Evolutionary conservation across 441 rosid genomes (phyloP).

Genomic region (Adansonia gregorii): DNA sequence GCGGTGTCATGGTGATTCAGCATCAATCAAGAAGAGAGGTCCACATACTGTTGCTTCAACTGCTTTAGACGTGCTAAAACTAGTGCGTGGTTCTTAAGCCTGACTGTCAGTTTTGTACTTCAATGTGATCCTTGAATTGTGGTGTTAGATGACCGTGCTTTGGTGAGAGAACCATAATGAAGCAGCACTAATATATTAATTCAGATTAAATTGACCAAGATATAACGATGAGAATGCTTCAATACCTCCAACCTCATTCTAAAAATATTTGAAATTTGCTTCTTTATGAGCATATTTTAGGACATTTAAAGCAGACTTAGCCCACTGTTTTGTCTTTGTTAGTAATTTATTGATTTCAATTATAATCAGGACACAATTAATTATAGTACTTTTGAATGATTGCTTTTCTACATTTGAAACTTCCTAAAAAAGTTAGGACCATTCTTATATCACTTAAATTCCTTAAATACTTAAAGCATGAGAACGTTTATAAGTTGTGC

Average conservation of each 20-base stretch:
- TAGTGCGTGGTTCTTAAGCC: slow-evolving; percentile 49
- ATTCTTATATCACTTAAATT: slow-evolving; percentile 10
- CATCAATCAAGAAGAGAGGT: slow-evolving; percentile 67
- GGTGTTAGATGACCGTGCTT: not conserved
- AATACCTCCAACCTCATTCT: not conserved
- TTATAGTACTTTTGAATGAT: not conserved
- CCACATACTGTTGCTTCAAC: slow-evolving; percentile 86
- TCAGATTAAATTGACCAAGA: not conserved
- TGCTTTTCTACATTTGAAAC: slow-evolving; percentile 13
- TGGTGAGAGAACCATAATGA: not conserved
- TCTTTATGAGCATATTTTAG: slow-evolving; percentile 9
- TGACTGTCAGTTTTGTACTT: slow-evolving; percentile 23
- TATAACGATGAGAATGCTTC: slow-evolving; percentile 3
- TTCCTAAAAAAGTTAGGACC: not conserved
- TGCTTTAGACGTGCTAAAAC: slow-evolving; percentile 86
- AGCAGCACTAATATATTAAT: slow-evolving; percentile 11
- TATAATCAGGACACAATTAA: not conserved
- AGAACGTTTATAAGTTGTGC: not conserved
- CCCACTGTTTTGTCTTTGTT: not conserved
- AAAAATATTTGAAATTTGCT: not conserved
- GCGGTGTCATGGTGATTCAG: slow-evolving; percentile 96
- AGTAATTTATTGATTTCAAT: slow-evolving; percentile 6
- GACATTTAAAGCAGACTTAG: not conserved
- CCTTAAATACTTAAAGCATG: not conserved
- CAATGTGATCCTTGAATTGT: slow-evolving; percentile 10